A percentile compares a stretch with the other conserved stretches of the same genome.
Evolutionary conservation across 2,329 filamentous ascomycete genomes (phyloP).

Genomic region (Pseudogymnoascus sp.): DNA sequence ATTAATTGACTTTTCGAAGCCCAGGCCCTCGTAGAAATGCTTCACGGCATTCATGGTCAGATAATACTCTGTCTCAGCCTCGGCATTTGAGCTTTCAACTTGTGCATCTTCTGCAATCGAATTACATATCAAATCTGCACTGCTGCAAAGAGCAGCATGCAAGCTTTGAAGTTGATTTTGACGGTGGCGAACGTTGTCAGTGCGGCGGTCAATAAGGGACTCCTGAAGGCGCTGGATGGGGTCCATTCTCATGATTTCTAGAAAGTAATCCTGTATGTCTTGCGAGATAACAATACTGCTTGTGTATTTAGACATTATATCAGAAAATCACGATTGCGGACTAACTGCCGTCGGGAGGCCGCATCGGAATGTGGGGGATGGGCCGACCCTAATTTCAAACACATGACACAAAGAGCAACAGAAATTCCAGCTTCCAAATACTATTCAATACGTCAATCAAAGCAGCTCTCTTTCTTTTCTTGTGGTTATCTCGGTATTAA

Average conservation of each 20-base stretch:
- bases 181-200: slow-evolving; percentile 40
- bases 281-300: not conserved
- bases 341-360: not conserved
- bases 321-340: not conserved
- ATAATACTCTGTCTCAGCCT: slow-evolving; percentile 38
- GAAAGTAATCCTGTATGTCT: not conserved
- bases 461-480: not conserved
- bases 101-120: slow-evolving; percentile 36
- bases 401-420: not conserved
- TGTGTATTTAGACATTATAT: not conserved
- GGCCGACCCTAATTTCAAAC: not conserved
- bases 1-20: slow-evolving; percentile 34
- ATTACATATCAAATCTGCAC: slow-evolving; percentile 32
- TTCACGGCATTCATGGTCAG: slow-evolving; percentile 36
- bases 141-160: slow-evolving; percentile 34
- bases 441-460: not conserved
- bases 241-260: not conserved
- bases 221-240: slow-evolving; percentile 26
- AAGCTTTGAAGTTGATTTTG: slow-evolving; percentile 41
- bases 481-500: not conserved
- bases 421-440: not conserved
- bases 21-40: slow-evolving; percentile 35
- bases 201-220: slow-evolving; percentile 39
- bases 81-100: slow-evolving; percentile 27
- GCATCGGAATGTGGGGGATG: not conserved